phyloP scores from a whole-genome alignment of 768 basidiomycete species.

The Leccinum longicurvipes region DNA sequence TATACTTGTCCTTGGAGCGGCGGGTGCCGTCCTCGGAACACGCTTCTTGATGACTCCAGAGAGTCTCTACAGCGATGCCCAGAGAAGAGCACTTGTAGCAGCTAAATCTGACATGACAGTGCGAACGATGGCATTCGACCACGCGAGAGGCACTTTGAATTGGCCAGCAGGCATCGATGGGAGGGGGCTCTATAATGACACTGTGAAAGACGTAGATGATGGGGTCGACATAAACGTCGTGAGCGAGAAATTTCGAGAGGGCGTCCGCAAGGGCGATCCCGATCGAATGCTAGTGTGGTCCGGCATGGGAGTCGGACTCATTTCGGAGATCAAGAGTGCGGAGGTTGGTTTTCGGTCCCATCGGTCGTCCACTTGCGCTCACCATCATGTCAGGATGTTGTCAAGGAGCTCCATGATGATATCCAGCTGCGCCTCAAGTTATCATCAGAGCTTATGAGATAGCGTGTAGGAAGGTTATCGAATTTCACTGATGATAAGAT shows the following conservation, averaged over 20 bases:
- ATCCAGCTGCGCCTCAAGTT: conserved; percentile 36
- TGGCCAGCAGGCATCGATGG: conserved; percentile 67
- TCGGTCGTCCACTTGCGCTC: background rate
- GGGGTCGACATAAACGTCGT: conserved; percentile 44
- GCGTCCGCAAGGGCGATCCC: conserved; percentile 41
- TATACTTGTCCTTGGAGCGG: conserved; percentile 61
- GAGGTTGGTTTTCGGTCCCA: conserved; percentile 30
- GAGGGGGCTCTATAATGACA: conserved; percentile 43
- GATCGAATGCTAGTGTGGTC: conserved; percentile 63
- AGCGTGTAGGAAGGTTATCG: conserved; percentile 13
- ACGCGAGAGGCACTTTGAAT: conserved; percentile 49
- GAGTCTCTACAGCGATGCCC: conserved; percentile 50
- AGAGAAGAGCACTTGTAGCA: conserved; percentile 49
- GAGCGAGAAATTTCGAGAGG: conserved; percentile 45
- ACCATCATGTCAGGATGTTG: conserved; percentile 43
- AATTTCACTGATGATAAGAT: conserved; percentile 23
- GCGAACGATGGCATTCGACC: conserved; percentile 63
- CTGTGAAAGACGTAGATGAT: conserved; percentile 53
- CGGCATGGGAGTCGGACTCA: conserved; percentile 59
- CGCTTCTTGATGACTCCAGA: conserved; percentile 71
- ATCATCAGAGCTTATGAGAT: conserved; percentile 24
- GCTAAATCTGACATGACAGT: conserved; percentile 47
- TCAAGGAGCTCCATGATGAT: conserved; percentile 50
- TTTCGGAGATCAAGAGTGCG: conserved; percentile 42
- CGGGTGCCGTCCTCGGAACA: conserved; percentile 70